Evolutionary conservation across 345 rosid species (phyloP), one percentile per base, ranked within the genome.

Genomic region (Physaria fendleri): DNA sequence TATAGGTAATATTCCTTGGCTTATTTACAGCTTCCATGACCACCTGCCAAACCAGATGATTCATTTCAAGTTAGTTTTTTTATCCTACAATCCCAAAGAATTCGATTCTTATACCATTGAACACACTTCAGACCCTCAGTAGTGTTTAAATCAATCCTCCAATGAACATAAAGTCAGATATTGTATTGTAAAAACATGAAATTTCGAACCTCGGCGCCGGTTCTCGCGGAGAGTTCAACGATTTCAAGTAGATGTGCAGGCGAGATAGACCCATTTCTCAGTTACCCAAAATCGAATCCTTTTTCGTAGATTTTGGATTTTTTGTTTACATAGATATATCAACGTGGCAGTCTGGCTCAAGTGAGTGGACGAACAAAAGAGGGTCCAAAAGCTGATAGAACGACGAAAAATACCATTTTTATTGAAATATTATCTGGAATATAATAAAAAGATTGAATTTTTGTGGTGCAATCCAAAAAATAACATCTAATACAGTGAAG

Each of bases 1-100:
- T 92, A 54, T 92, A 88, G 47, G 85, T 71, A 41, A 92, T 64
- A 71, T 79, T 88, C 22, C 84, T 76, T 59, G 96, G 98, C 74
- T 81, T 81, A 50, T 84, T 84, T 20, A 92, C 96, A 65, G 96
- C 96, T 62, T 83, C 93, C 96, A 92, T 86, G 24, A 88, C 95
- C 30, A 92, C 94, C 98, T 92, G 62, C 7, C 73, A 53, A 16
- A 35, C 23, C 2, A 17, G 5, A 25, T 13, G 16, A 35, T n/a
- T 54, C 28, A 62, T 6, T 28, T 45, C n/a, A 30, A 62, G 22
- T 48, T 40, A 18, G 9, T 0, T 0, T 40, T 52, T 41, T 29
- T 54, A 9, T 28, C 49, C 56, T 5, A 24, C 7, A 20, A 24
- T 11, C 18, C 35, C 11, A 29, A 45, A 62, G 45, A 35, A 60